Conservation (phyloP, 2,329 filamentous ascomycete species). For the Colletotrichum aenigma region DNA sequence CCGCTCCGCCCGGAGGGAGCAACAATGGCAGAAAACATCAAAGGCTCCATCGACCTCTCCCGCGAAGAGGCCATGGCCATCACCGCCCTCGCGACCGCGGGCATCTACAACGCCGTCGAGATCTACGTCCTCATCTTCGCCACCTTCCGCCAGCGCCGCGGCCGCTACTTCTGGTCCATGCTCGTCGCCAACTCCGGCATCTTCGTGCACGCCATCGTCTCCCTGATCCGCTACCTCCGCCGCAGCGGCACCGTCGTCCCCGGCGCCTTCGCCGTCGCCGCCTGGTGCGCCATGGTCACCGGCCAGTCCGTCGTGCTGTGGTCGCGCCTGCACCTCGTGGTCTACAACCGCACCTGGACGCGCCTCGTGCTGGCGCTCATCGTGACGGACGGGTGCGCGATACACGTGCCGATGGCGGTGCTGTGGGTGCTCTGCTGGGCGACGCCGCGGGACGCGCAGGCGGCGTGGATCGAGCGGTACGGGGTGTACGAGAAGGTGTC, state of each 20-base stretch:
- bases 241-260: constrained; percentile 49
- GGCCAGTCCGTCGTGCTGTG: constrained; percentile 35
- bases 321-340: constrained; percentile 61
- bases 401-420: constrained; percentile 53
- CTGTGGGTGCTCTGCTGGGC: constrained; percentile 48
- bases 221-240: constrained; percentile 43
- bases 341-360: constrained; percentile 27
- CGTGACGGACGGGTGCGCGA: constrained; percentile 48
- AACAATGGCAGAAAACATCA: background rate
- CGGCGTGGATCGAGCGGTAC: constrained; percentile 31
- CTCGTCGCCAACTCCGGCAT: constrained; percentile 38
- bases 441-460: constrained; percentile 22
- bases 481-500: constrained; percentile 58
- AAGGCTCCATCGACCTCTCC: background rate
- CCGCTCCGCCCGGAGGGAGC: background rate
- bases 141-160: constrained; percentile 26
- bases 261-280: constrained; percentile 1
- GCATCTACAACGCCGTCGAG: constrained; percentile 27
- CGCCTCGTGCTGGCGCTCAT: constrained; percentile 53
- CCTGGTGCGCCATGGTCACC: constrained; percentile 62
- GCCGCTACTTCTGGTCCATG: constrained; percentile 35
- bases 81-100: constrained; percentile 23
- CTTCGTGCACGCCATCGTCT: constrained; percentile 59
- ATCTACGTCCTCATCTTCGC: constrained; percentile 27
- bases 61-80: constrained; percentile 18